Evolutionary conservation across 352 stramenopile genomes (phyloP).

Genomic region (Globisporangium lucens): DNA sequence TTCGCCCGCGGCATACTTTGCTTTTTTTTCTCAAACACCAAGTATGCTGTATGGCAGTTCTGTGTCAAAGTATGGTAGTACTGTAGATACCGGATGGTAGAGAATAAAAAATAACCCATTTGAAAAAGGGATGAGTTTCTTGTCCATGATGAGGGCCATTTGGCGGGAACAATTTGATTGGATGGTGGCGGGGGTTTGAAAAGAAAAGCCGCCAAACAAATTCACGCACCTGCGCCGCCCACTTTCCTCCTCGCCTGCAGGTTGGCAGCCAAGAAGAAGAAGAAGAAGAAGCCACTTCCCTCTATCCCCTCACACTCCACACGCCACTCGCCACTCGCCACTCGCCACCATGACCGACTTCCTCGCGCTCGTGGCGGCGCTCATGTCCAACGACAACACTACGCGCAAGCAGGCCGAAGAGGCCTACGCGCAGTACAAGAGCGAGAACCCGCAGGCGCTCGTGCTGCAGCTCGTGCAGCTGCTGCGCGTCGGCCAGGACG

Average conservation of each 20-base stretch:
- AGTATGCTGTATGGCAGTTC: no score
- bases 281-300: not conserved
- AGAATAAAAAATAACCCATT: no score
- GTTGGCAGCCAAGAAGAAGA: slow-evolving; percentile 3
- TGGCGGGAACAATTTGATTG: slow-evolving; percentile 5
- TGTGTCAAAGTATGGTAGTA: no score
- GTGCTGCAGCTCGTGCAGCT: slow-evolving; percentile 69
- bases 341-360: slow-evolving; percentile 60
- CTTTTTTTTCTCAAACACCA: no score
- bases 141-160: not conserved
- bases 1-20: no score
- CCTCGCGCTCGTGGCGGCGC: slow-evolving; percentile 61
- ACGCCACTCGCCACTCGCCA: not conserved
- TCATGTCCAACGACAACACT: slow-evolving; percentile 74
- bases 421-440: slow-evolving; percentile 71
- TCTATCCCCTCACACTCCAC: not conserved
- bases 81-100: no score
- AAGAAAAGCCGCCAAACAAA: slow-evolving; percentile 6
- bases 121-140: not conserved
- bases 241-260: slow-evolving; percentile 8
- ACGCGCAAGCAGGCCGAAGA: slow-evolving; percentile 71
- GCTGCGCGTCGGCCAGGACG: slow-evolving; percentile 50
- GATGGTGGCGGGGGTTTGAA: slow-evolving; percentile 1
- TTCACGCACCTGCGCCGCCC: not conserved
- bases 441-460: slow-evolving; percentile 57